Evolutionary conservation across 352 stramenopile species (phyloP), one percentile per base, ranked within the genome.

Genomic region (Globisporangium orthogonon): DNA sequence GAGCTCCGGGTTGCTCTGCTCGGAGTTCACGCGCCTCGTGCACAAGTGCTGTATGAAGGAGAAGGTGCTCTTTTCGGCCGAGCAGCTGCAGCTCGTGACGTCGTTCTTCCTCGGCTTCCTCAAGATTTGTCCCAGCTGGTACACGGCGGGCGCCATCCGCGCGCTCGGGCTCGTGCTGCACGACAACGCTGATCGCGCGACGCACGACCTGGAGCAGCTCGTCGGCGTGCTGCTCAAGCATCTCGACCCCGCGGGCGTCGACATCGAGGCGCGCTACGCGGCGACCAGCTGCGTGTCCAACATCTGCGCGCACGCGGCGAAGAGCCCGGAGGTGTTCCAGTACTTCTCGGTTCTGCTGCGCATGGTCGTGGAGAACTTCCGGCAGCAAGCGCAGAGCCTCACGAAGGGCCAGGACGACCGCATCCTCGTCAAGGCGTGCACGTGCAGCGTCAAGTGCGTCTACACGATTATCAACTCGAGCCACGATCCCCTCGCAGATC

Each of bases 341-440:
- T 84, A 80, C 63, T 89, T 90, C 75, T 65, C 75, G 46, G 67
- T 73, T 62, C 72, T 95, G 69, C 56, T 92, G 62, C 80, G 78
- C 15, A 89, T 91, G 67, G 78, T 91, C 49, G 78, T 91, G 41
- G 85, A 95, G 63, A 95, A 95, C 57, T 89, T 93, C 52, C 75
- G 83, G 4, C 81, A 93, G 58, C 85, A 95, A 58, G 70, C 76
- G 29, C 71, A 76, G 7, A 87, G 78, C 44, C 52, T 93, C 3
- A 82, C 69, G 4, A 76, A 76, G 46, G 77, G 75, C 4, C 65
- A 88, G 18, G 81, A 83, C 33, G 80, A 95, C 28, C 76, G 85
- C 33, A 88, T 92, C 31, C 68, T 93, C 4, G 76, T 93, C 30
- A 91, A 91, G 56, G 83, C 83, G 14, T 93, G 83, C 61, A 91